Evolutionary conservation across 2,329 filamentous ascomycete genomes (phyloP), one percentile per base, ranked within the genome.

Genomic region (Aspergillus brasiliensis): DNA sequence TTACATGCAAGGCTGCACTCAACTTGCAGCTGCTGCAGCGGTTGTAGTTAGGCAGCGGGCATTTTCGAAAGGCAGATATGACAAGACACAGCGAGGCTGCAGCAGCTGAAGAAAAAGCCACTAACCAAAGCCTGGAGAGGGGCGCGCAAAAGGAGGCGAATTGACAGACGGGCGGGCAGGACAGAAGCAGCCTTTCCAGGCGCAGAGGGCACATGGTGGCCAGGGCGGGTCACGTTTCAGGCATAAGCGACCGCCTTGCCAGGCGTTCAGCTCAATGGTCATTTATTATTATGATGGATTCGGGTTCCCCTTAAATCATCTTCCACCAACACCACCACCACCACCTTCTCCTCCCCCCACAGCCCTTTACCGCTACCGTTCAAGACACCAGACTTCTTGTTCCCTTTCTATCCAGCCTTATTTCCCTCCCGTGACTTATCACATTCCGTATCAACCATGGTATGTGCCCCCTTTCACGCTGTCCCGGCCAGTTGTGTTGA

Each of bases 381-480:
- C 3, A 55, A 46, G n/a, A 38, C 40, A 31, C 23, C 52, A 21
- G 60, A 62, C 61, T 57, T 42, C 62, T 53, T 49, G 57, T 54
- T 55, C 40, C 58, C 65, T 44, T 62, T 61, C 55, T 56, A 53
- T 40, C 60, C 49, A 21, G 31, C 51, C 57, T 58, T 37, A 28
- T 37, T 44, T 49, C 58, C 42, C 38, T 56, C n/a, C 48, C 28
- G 17, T 25, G 48, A 34, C 28, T 49, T 58, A n/a, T 23, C 19
- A 21, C 28, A 15, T 23, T 54, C 58, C 44, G 62, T 49, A 63
- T 64, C 65, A 67, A 75, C 59, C 64, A 76, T 76, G 73, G 73
- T 75, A 72, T 60, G 69, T 52, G 17, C 46, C 28, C 42, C 31
- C 51, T 53, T 19, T 28, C 48, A 31, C 21, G 37, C 48, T 51